Conservation (phyloP, 352 stramenopile species). For the Pythium phragmiticola region DNA sequence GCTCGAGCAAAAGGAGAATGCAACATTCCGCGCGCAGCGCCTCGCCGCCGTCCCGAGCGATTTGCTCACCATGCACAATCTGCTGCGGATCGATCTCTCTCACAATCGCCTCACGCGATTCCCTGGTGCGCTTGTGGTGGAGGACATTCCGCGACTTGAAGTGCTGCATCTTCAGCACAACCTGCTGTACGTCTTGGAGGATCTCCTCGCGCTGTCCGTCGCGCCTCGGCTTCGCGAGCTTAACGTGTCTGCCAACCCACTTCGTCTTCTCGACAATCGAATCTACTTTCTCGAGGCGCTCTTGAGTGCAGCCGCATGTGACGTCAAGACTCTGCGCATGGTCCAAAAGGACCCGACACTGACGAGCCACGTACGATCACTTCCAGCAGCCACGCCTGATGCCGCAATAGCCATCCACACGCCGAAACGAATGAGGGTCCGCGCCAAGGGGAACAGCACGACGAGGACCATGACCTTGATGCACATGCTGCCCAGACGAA, state of each 20-base stretch:
- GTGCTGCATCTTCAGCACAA: conserved; percentile 56
- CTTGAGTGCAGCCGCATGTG: conserved; percentile 31
- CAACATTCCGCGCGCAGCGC: conserved; percentile 34
- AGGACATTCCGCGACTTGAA: conserved; percentile 45
- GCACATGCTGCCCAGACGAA: conserved; percentile 39
- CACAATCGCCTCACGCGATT: conserved; percentile 61
- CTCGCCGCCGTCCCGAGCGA: conserved; percentile 41
- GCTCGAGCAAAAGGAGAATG: conserved; percentile 37
- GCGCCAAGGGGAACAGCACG: background rate
- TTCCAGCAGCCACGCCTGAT: background rate
- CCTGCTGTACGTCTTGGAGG: conserved; percentile 60
- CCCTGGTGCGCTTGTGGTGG: conserved; percentile 42
- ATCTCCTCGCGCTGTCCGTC: conserved; percentile 49
- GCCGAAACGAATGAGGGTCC: background rate
- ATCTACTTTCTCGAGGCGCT: conserved; percentile 70
- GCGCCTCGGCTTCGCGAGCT: conserved; percentile 53
- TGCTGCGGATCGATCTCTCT: conserved; percentile 57
- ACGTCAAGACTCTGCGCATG: conserved; percentile 39
- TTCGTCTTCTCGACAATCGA: conserved; percentile 61
- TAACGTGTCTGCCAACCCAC: conserved; percentile 51
- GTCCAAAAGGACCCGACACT: conserved; percentile 40
- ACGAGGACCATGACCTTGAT: conserved; percentile 34
- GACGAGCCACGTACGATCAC: conserved; percentile 18
- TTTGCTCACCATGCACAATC: conserved; percentile 54
- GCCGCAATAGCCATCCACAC: background rate